phyloP scores from a whole-genome alignment of 83 land plant species.

The Thuja plicata region DNA sequence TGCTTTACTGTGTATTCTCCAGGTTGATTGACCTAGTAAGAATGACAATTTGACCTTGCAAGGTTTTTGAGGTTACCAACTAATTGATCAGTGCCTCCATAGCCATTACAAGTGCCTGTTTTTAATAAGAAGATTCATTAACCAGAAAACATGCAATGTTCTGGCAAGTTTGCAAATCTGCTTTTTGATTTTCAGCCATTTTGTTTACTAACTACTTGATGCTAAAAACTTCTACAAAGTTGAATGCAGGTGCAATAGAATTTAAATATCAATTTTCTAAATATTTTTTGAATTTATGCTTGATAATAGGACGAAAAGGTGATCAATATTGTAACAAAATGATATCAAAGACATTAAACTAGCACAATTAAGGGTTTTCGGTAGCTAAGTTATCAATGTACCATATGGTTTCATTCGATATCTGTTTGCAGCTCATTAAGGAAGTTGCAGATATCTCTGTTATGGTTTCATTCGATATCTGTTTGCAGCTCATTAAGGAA shows the following conservation, averaged over 20 bases:
- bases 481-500: no score
- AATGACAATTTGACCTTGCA: not conserved
- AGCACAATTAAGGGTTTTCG: not conserved
- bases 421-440: no score
- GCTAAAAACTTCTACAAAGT: no score
- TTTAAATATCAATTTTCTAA: not conserved
- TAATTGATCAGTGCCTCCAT: not conserved
- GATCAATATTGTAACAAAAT: not conserved
- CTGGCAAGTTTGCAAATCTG: not conserved
- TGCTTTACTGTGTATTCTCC: not conserved
- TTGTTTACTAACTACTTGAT: not conserved
- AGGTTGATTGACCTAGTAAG: not conserved
- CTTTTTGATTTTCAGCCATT: not conserved
- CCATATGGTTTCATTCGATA: no score
- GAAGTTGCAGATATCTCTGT: no score
- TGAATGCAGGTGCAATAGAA: no score
- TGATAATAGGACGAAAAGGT: not conserved
- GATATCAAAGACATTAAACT: not conserved
- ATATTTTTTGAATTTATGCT: not conserved
- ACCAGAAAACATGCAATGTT: not conserved
- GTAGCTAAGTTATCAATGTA: not conserved
- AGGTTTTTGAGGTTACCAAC: not conserved
- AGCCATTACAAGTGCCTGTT: not conserved
- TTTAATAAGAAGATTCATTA: not conserved
- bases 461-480: no score